Evolutionary conservation across 306 rosid species (phyloP).

Genomic region (Begonia fuchsioides): DNA sequence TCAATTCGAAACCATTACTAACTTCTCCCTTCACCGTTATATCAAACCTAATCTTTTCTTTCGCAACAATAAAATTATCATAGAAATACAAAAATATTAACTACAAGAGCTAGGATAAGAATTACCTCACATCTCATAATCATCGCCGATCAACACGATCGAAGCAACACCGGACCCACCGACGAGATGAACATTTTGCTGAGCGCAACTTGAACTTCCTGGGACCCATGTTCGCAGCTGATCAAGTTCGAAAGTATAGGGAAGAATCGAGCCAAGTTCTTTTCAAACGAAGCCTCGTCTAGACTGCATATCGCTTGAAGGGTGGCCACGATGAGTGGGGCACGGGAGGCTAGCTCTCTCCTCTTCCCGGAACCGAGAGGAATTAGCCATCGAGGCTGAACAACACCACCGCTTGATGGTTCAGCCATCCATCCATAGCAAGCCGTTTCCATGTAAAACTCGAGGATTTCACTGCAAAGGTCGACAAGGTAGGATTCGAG

Average conservation of each 20-base stretch:
- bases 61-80: constrained; percentile 6
- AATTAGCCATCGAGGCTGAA: constrained; percentile 51
- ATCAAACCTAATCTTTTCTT: constrained; percentile 44
- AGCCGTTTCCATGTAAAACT: constrained; percentile 60
- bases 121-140: constrained; percentile 43
- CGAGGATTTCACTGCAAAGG: constrained; percentile 68
- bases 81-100: constrained; percentile 9
- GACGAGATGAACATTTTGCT: constrained; percentile 77
- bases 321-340: constrained; percentile 80
- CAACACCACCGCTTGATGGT: constrained; percentile 32
- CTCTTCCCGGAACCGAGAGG: constrained; percentile 83
- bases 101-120: constrained; percentile 23
- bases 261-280: constrained; percentile 57
- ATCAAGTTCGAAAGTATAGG: constrained; percentile 73
- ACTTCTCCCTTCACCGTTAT: constrained; percentile 32
- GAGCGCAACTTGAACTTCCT: constrained; percentile 76
- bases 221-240: constrained; percentile 92
- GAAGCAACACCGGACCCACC: constrained; percentile 74
- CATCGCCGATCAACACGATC: constrained; percentile 43
- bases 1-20: constrained; percentile 31
- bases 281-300: constrained; percentile 61
- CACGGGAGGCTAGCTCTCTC: constrained; percentile 82
- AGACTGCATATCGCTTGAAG: constrained; percentile 74
- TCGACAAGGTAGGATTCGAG: constrained; percentile 56
- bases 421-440: constrained; percentile 29